These are phyloP conservation scores for Phytopythium mirpurense DNA, from an alignment of 352 stramenopile genomes.

Conservation along the genomic window DNA sequence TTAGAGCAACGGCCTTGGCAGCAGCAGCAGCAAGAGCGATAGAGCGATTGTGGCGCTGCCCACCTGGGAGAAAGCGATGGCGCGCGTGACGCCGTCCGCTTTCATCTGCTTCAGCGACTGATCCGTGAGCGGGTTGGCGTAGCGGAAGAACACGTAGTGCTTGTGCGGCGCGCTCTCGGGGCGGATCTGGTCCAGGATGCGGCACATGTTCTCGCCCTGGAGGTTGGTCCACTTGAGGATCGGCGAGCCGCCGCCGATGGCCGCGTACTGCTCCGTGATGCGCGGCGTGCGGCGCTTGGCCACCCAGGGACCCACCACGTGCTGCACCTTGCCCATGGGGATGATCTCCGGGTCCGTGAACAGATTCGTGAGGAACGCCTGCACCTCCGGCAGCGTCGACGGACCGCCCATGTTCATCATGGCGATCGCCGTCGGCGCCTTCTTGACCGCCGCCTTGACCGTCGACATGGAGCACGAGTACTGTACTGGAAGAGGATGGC, in stretches of 20 bases:
- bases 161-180: constrained; percentile 87
- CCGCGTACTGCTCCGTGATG: constrained; percentile 93
- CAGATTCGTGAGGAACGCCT: constrained; percentile 98
- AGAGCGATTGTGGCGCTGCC: no score
- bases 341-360: constrained; percentile 99
- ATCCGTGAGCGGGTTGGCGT: constrained; percentile 97
- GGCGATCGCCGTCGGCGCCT: constrained; percentile 60
- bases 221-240: constrained; percentile 96
- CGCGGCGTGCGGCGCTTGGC: constrained; percentile 91
- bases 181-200: constrained; percentile 87
- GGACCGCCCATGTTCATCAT: constrained; percentile 98
- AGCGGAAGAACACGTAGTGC: constrained; percentile 98
- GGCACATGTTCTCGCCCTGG: constrained; percentile 90
- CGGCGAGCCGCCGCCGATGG: constrained; percentile 96
- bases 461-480: constrained; percentile 2
- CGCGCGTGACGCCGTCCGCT: constrained; percentile 90
- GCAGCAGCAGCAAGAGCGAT: no score
- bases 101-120: constrained; percentile 94
- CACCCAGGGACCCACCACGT: constrained; percentile 73
- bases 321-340: constrained; percentile 89
- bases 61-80: constrained; percentile 95
- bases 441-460: constrained; percentile 19
- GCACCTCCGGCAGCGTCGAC: constrained; percentile 91
- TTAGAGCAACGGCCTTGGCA: no score
- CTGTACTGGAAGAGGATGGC: background rate